These are phyloP conservation scores for Tilletia caries DNA, from an alignment of 1,284 basidiomycete genomes.

Conservation along the genomic window DNA sequence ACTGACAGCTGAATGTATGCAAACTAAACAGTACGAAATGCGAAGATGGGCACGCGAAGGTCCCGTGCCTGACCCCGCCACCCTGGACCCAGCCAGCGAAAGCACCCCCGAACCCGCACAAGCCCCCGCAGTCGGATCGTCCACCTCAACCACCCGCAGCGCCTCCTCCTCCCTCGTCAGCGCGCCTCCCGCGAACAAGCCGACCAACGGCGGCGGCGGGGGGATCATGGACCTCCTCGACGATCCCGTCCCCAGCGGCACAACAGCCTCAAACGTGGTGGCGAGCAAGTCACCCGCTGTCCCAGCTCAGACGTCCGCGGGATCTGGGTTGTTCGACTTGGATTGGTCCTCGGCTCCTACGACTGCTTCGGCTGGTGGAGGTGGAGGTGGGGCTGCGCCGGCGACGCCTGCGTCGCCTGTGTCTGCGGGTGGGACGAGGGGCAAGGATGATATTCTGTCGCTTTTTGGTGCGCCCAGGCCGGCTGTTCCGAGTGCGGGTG, in stretches of 20 bases:
- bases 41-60: constrained; percentile 88
- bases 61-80: constrained; percentile 75
- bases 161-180: neutral
- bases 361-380: neutral
- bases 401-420: constrained; percentile 25
- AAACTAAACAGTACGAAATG: constrained; percentile 70
- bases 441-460: constrained; percentile 79
- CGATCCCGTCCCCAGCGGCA: constrained; percentile 13
- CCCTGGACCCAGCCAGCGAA: constrained; percentile 63
- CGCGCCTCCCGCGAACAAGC: neutral
- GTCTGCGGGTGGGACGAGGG: constrained; percentile 22
- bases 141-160: too few relatives aligned
- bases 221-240: constrained; percentile 23
- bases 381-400: constrained; percentile 58
- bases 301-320: constrained; percentile 18
- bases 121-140: neutral
- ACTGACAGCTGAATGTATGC: neutral
- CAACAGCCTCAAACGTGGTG: neutral
- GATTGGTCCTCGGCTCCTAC: constrained; percentile 63
- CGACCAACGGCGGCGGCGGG: neutral
- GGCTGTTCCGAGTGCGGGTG: neutral
- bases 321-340: constrained; percentile 70
- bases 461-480: constrained; percentile 59
- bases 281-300: constrained; percentile 13
- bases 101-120: constrained; percentile 16